These are phyloP conservation scores for Citrus trifoliata DNA, from an alignment of 345 rosid species.

Conservation along the genomic window DNA sequence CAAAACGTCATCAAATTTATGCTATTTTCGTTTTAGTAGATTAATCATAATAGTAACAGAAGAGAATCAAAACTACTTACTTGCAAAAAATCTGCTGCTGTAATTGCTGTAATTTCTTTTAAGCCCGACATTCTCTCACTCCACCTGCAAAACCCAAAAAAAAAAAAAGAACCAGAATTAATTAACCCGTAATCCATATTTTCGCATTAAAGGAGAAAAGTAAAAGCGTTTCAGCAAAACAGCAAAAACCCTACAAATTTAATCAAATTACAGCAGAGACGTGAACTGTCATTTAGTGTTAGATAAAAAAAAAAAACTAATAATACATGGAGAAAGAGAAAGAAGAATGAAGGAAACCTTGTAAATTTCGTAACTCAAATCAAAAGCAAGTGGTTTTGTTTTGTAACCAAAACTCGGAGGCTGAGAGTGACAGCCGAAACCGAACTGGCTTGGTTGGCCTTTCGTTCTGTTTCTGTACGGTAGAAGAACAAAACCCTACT, in stretches of 20 bases:
- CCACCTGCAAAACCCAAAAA: constrained; percentile 9
- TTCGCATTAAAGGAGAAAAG: neutral
- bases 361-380: too few relatives aligned
- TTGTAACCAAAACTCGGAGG: too few relatives aligned
- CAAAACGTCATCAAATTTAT: neutral
- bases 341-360: neutral
- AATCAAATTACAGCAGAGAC: neutral
- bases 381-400: too few relatives aligned
- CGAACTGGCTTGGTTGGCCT: too few relatives aligned
- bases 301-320: too few relatives aligned
- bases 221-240: neutral
- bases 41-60: neutral
- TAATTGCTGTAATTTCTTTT: constrained; percentile 31
- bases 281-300: too few relatives aligned
- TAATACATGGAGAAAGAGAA: neutral
- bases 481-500: too few relatives aligned
- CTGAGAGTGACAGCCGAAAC: too few relatives aligned
- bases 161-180: neutral
- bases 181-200: neutral
- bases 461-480: too few relatives aligned
- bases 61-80: constrained; percentile 18
- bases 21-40: neutral
- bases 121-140: constrained; percentile 30
- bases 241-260: neutral
- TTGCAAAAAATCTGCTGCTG: constrained; percentile 37